Conservation (phyloP, 139 green algal genomes). For the Auxenochlorella pyrenoidosa region DNA sequence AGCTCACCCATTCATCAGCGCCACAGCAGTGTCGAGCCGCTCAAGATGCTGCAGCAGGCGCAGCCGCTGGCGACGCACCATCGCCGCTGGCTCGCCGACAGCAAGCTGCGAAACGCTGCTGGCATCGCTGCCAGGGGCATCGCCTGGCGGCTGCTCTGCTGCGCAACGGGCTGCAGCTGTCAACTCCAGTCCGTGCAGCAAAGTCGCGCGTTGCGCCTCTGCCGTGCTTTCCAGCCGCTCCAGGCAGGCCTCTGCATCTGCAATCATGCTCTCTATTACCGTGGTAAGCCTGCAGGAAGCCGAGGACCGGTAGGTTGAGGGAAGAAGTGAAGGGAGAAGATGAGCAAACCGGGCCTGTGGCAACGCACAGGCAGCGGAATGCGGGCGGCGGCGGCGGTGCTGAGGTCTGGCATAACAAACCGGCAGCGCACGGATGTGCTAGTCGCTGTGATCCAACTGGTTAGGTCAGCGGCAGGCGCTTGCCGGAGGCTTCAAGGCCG, state of each 20-base stretch:
- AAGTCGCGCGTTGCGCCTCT: background rate
- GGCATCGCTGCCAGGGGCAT: background rate
- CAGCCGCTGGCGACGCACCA: constrained; percentile 10
- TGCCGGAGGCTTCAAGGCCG: too few relatives aligned
- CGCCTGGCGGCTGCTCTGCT: background rate
- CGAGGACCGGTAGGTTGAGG: too few relatives aligned
- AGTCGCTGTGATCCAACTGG: too few relatives aligned
- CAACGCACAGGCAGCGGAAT: too few relatives aligned
- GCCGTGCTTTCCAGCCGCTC: background rate
- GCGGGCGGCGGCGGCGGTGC: too few relatives aligned
- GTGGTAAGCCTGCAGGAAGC: too few relatives aligned
- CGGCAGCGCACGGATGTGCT: too few relatives aligned
- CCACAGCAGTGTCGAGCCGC: constrained; percentile 25
- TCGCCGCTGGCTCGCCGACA: background rate
- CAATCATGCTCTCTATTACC: background rate
- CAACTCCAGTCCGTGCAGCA: background rate
- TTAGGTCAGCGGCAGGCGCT: too few relatives aligned
- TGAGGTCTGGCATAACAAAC: too few relatives aligned
- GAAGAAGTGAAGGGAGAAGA: too few relatives aligned
- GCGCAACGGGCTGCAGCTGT: background rate
- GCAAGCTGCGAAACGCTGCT: background rate
- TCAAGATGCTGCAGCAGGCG: constrained; percentile 39
- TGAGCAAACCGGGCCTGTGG: too few relatives aligned
- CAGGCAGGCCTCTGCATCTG: background rate
- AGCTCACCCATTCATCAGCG: constrained; percentile 24